A percentile compares a stretch with the other conserved stretches of the same genome.
Evolutionary conservation across 371 early-diverging fungal species (phyloP).

Genomic region (Catenaria anguillulae): DNA sequence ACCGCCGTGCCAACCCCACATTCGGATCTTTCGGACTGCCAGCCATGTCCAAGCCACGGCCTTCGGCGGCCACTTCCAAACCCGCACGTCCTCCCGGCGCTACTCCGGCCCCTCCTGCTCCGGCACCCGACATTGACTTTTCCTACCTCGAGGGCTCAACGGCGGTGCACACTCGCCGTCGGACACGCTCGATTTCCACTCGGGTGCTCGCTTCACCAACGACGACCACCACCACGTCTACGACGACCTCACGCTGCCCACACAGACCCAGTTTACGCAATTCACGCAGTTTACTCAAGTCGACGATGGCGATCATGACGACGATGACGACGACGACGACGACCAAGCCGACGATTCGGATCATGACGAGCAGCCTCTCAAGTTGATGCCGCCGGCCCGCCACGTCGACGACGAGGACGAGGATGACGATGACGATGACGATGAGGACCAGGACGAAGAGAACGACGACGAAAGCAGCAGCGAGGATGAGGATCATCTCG

Average conservation of each 20-base stretch:
- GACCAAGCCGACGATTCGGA: conserved; percentile 1
- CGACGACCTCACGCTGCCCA: conserved; percentile 24
- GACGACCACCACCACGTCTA: conserved; percentile 20
- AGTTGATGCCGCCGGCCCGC: too few species aligned
- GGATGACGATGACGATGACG: conserved; percentile 6
- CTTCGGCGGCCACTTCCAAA: too few species aligned
- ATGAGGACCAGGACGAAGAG: conserved; percentile 5
- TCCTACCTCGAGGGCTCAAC: conserved; percentile 1
- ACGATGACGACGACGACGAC: not conserved
- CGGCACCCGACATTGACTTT: not conserved
- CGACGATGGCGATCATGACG: conserved; percentile 3
- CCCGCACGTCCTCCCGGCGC: too few species aligned
- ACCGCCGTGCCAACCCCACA: too few species aligned
- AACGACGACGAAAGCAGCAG: conserved; percentile 9
- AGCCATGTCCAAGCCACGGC: too few species aligned
- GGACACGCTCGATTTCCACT: too few species aligned
- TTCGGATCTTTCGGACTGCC: too few species aligned
- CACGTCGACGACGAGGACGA: too few species aligned
- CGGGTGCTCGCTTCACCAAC: not conserved
- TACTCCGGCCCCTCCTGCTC: too few species aligned
- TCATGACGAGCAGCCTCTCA: conserved; percentile 1
- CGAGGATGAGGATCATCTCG: too few species aligned
- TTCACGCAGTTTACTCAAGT: conserved; percentile 5
- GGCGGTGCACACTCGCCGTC: too few species aligned
- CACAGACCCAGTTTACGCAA: conserved; percentile 15